These are phyloP conservation scores for Colletotrichum sp. DNA, from an alignment of 2,329 filamentous ascomycete genomes.

Conservation along the genomic window DNA sequence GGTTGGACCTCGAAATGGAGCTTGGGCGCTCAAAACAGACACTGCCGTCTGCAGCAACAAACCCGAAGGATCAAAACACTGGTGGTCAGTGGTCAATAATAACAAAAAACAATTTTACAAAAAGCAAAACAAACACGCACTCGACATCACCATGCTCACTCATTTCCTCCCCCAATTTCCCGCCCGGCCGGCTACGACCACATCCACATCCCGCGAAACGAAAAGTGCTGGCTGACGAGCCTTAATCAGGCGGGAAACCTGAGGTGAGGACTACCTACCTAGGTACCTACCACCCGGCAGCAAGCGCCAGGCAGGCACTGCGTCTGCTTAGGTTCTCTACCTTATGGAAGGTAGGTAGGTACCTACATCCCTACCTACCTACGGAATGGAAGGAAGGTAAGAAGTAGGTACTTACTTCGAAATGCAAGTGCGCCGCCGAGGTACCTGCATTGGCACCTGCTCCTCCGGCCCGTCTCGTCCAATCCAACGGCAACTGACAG, in stretches of 20 bases:
- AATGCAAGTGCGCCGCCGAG: background rate
- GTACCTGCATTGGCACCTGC: constrained; percentile 18
- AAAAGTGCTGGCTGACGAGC: background rate
- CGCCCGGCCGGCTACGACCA: background rate
- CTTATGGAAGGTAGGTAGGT: background rate
- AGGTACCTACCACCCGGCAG: background rate
- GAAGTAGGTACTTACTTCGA: background rate
- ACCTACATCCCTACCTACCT: background rate
- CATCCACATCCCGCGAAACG: background rate
- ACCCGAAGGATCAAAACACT: background rate
- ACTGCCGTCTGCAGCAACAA: background rate
- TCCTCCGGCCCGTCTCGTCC: background rate
- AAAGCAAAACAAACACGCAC: background rate
- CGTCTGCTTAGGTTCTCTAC: background rate
- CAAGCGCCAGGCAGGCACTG: background rate
- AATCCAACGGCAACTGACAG: constrained; percentile 15
- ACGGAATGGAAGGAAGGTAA: background rate
- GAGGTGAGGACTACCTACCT: background rate
- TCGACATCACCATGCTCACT: background rate
- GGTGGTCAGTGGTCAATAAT: background rate
- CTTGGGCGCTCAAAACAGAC: background rate
- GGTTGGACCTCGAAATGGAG: background rate
- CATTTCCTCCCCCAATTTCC: background rate
- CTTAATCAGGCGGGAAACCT: background rate
- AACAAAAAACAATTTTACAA: background rate